Evolutionary conservation across 2,329 filamentous ascomycete species (phyloP), one percentile per base, ranked within the genome.

Genomic region (Nemania bipapillata): DNA sequence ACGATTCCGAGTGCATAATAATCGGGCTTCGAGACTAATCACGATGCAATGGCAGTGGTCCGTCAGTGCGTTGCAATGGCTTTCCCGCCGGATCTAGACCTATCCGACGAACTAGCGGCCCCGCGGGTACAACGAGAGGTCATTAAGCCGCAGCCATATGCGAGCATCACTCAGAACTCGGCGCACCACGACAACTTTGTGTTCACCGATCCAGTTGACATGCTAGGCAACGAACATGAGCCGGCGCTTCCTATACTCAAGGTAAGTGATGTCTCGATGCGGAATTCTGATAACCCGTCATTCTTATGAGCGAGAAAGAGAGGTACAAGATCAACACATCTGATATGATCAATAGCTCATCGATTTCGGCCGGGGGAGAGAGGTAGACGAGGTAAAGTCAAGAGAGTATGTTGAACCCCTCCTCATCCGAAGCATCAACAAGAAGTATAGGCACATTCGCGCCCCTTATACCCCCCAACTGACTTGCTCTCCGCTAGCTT

Each of bases 11-110:
- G 11, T n/a, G 37, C n/a, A 11, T 42, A 20, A 6, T 11, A 24
- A 56, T 12, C 8, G 5, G 4, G 37, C 7, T 12, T 15, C 9
- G 42, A n/a, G 22, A 49, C 30, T 66, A 12, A 40, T 37, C 20
- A 32, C 20, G 24, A 15, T 35, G 4, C 6, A 24, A 42, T 26
- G 20, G 22, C 20, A 71, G 69, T 69, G 63, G 49, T 71, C 24
- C 69, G 69, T 4, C 69, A 71, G n/a, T 65, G 60, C 47, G 42
- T 65, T 20, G 63, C 63, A 3, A 71, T 71, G 69, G 66, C 66
- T 24, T 71, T 63, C 17, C 69, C 69, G 5, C 66, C 66, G 8
- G 42, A 70, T n/a, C 40, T 63, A 17, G 49, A 70, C 22, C 40
- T 63, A 17, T 40, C 58, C 9, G 54, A 64, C 0, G 45, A 40